These are phyloP conservation scores for Phaffia tasmanica DNA, from an alignment of 768 basidiomycete genomes.

Conservation along the genomic window DNA sequence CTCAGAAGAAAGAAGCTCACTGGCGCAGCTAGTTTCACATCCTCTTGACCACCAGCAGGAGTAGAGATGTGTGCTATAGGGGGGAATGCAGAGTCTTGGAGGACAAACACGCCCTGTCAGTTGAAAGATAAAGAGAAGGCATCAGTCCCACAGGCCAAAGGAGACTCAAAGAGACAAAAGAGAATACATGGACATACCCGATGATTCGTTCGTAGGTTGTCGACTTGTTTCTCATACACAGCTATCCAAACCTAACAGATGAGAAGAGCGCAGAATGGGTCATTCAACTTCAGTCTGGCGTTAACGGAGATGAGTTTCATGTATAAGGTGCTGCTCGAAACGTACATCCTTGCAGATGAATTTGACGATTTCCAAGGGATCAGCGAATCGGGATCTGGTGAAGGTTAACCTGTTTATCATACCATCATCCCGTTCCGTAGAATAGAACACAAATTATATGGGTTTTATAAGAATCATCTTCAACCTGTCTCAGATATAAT, in stretches of 20 bases:
- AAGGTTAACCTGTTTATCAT: conserved; percentile 53
- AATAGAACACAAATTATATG: conserved; percentile 7
- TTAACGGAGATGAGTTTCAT: background rate
- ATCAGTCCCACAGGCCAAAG: background rate
- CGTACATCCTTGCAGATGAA: conserved; percentile 78
- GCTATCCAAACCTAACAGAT: conserved; percentile 54
- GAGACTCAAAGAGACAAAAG: background rate
- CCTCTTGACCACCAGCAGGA: conserved; percentile 63
- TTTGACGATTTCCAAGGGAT: conserved; percentile 82
- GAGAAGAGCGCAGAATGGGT: background rate
- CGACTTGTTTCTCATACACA: conserved; percentile 89
- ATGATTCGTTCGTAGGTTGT: conserved; percentile 90
- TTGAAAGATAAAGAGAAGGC: background rate
- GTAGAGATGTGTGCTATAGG: conserved; percentile 72
- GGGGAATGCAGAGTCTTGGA: conserved; percentile 84
- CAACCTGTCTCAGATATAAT: background rate
- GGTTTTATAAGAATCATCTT: background rate
- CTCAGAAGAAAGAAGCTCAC: conserved; percentile 42
- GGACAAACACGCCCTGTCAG: conserved; percentile 73
- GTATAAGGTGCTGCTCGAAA: background rate
- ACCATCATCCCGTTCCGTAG: background rate
- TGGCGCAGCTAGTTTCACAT: conserved; percentile 57
- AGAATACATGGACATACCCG: conserved; percentile 47
- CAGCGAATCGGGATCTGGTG: conserved; percentile 60
- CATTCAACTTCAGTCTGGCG: background rate